Conservation (phyloP, 257 asterid genomes). For the Solanum tacnaense region DNA sequence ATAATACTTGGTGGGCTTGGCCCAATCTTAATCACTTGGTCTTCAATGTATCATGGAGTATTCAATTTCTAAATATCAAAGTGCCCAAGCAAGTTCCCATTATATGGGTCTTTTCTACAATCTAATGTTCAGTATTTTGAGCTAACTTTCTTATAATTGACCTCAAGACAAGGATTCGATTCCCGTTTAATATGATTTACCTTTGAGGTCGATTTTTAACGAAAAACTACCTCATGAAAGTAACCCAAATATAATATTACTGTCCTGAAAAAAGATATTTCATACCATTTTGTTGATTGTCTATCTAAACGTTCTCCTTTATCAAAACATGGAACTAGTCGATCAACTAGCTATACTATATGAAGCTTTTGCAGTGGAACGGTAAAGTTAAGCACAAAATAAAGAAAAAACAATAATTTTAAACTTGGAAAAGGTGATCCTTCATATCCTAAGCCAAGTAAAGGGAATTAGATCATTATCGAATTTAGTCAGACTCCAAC, state of each 20-base stretch:
- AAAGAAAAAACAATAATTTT: not conserved
- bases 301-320: not conserved
- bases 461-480: too few species aligned
- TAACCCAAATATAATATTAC: too few species aligned
- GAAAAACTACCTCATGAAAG: too few species aligned
- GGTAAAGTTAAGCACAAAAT: not conserved
- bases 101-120: not conserved
- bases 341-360: not conserved
- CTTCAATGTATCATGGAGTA: not conserved
- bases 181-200: not conserved
- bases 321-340: not conserved
- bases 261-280: not conserved
- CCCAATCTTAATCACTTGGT: not conserved
- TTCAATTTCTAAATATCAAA: not conserved
- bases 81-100: not conserved
- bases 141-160: not conserved
- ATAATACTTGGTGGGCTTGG: not conserved
- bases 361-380: not conserved
- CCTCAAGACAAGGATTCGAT: not conserved
- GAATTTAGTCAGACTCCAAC: too few species aligned
- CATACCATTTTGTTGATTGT: not conserved
- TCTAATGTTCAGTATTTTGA: not conserved
- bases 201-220: too few species aligned
- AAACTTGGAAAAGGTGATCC: not conserved
- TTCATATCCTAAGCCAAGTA: not conserved